Evolutionary conservation across 192 early-diverging fungal genomes (phyloP).

Genomic region (Lobosporangium transversale): DNA sequence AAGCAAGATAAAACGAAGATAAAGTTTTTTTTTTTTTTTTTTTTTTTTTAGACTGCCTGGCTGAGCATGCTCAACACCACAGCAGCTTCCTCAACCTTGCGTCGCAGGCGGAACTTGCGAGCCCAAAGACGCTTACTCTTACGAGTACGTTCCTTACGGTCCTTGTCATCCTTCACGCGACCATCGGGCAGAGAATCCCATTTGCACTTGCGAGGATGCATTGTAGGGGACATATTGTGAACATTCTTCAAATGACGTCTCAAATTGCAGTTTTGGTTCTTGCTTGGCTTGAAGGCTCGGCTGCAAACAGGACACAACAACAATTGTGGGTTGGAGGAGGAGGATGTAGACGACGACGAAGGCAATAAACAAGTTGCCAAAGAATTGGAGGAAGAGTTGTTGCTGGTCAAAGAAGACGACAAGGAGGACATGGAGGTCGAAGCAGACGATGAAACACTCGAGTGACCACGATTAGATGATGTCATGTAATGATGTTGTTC

Average conservation of each 20-base stretch:
- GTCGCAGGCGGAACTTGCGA: slow-evolving; percentile 46
- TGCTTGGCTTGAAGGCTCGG: slow-evolving; percentile 50
- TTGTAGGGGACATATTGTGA: slow-evolving; percentile 44
- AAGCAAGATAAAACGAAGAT: no score
- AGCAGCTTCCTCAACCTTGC: slow-evolving; percentile 49
- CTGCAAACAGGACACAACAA: slow-evolving; percentile 44
- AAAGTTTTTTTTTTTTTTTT: no score
- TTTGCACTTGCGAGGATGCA: slow-evolving; percentile 52
- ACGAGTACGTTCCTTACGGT: slow-evolving; percentile 48
- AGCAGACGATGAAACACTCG: slow-evolving; percentile 7
- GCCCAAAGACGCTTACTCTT: slow-evolving; percentile 52
- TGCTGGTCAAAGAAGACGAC: not conserved
- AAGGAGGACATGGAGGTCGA: slow-evolving; percentile 25
- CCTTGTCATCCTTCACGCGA: slow-evolving; percentile 52
- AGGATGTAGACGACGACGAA: not conserved
- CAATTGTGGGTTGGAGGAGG: slow-evolving; percentile 9
- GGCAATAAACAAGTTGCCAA: no score
- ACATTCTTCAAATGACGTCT: slow-evolving; percentile 46
- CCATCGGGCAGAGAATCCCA: slow-evolving; percentile 49
- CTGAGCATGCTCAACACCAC: slow-evolving; percentile 46
- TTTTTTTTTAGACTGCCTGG: slow-evolving; percentile 24
- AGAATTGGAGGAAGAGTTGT: slow-evolving; percentile 1
- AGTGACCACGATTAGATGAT: not conserved
- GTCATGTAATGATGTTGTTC: slow-evolving; percentile 7
- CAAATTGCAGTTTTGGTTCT: slow-evolving; percentile 51